Percentiles rank a stretch among this genome's conserved stretches.
Conservation (phyloP, 2,329 filamentous ascomycete genomes). For the Pyricularia sp. region DNA sequence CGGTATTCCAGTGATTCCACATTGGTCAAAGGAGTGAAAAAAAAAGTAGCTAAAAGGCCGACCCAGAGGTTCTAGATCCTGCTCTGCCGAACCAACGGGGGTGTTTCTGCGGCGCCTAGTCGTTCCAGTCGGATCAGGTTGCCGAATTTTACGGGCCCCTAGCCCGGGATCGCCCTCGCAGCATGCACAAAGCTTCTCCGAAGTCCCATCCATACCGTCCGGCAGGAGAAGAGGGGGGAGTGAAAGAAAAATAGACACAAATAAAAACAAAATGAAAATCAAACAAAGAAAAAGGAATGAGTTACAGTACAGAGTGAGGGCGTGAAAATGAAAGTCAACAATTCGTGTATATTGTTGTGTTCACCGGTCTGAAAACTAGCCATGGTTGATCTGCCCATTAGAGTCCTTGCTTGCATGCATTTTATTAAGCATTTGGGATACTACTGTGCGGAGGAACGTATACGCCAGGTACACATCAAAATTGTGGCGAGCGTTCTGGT, state of each 20-base stretch:
- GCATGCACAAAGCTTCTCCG: background rate
- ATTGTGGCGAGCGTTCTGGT: background rate
- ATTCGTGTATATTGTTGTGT: background rate
- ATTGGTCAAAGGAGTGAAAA: background rate
- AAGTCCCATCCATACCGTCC: background rate
- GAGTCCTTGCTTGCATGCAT: background rate
- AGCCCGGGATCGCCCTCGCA: background rate
- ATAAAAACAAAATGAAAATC: background rate
- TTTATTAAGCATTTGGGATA: too few species aligned
- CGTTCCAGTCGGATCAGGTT: background rate
- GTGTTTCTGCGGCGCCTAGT: slow-evolving; percentile 1
- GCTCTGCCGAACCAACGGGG: background rate
- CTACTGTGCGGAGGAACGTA: background rate
- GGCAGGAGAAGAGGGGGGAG: background rate
- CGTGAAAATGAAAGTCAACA: background rate
- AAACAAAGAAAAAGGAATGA: background rate
- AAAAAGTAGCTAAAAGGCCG: background rate
- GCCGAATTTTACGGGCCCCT: background rate
- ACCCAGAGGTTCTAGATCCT: background rate
- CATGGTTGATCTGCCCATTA: background rate
- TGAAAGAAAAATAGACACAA: background rate
- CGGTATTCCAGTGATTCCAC: background rate
- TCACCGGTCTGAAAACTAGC: background rate
- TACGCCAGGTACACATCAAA: background rate
- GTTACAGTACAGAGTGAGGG: background rate